Conservation (phyloP, 1,284 basidiomycete species). For the Xanthoconium separans region DNA sequence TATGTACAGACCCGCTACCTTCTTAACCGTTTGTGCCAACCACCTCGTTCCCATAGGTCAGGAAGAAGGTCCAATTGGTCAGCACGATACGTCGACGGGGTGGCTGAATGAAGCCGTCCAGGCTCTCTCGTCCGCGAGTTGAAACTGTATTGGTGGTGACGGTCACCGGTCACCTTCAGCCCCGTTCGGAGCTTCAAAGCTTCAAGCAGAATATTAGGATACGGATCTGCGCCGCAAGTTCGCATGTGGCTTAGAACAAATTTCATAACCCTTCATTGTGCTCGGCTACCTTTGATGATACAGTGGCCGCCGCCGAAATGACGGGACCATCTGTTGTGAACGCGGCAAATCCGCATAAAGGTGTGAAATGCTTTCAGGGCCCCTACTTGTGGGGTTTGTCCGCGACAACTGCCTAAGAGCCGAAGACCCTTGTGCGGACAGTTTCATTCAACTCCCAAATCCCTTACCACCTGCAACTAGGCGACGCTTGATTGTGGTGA, state of each 20-base stretch:
- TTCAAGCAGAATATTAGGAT: slow-evolving; percentile 2
- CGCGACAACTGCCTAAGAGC: slow-evolving; percentile 8
- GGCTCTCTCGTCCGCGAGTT: slow-evolving; percentile 4
- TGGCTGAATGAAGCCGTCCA: slow-evolving; percentile 27
- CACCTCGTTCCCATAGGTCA: slow-evolving; percentile 38
- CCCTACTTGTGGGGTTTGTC: slow-evolving; percentile 15
- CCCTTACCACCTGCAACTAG: slow-evolving; percentile 11
- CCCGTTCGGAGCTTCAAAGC: slow-evolving; percentile 3
- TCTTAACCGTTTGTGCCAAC: slow-evolving; percentile 11
- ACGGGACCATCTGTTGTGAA: background rate
- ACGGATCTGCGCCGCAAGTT: slow-evolving; percentile 16
- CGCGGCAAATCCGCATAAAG: slow-evolving; percentile 2
- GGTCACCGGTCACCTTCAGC: slow-evolving; percentile 2
- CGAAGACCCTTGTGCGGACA: slow-evolving; percentile 21
- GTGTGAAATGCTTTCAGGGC: slow-evolving; percentile 7
- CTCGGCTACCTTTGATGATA: slow-evolving; percentile 18
- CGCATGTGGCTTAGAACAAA: slow-evolving; percentile 7
- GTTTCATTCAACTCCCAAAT: slow-evolving; percentile 4
- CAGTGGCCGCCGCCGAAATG: slow-evolving; percentile 1
- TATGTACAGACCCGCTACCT: slow-evolving; percentile 16
- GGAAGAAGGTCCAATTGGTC: slow-evolving; percentile 52
- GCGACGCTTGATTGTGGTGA: slow-evolving; percentile 21
- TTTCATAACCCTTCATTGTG: slow-evolving; percentile 15
- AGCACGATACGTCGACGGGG: slow-evolving; percentile 50
- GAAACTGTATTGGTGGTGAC: slow-evolving; percentile 5